These are phyloP conservation scores for Nakaseomyces kungkrabaensis DNA, from an alignment of 1,139 yeast genomes.

Conservation along the genomic window DNA sequence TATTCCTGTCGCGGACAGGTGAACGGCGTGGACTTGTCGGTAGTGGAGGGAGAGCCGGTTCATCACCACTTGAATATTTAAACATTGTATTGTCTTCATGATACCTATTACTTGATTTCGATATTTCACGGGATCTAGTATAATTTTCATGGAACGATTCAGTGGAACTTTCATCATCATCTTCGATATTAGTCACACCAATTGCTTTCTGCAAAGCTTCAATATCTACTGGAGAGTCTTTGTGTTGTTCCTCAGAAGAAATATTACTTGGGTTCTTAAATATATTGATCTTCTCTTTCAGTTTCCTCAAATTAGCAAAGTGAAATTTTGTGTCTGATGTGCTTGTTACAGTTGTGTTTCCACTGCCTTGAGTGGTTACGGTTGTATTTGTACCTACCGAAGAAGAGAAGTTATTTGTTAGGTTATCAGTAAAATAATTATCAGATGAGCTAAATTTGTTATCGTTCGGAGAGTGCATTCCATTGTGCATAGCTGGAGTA, in stretches of 20 bases:
- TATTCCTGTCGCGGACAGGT: not conserved
- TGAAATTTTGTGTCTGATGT: constrained; percentile 26
- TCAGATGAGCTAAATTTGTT: not conserved
- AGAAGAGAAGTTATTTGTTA: constrained; percentile 14
- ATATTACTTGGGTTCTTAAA: constrained; percentile 25
- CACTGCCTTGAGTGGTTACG: constrained; percentile 15
- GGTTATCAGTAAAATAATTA: not conserved
- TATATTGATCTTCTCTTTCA: constrained; percentile 28
- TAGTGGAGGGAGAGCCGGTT: not conserved
- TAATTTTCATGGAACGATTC: not conserved
- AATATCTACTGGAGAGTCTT: constrained; percentile 23
- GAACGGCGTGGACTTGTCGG: not conserved
- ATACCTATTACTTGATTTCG: not conserved
- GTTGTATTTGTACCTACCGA: constrained; percentile 22
- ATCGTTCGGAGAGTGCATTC: not conserved
- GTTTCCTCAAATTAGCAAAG: constrained; percentile 28
- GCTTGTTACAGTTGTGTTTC: constrained; percentile 15
- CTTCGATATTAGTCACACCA: constrained; percentile 22
- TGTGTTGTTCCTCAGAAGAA: constrained; percentile 7
- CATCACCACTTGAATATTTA: not conserved
- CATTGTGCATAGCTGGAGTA: constrained; percentile 11
- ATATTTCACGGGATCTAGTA: not conserved
- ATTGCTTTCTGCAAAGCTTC: constrained; percentile 30
- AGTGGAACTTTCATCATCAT: constrained; percentile 7
- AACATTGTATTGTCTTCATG: not conserved